phyloP scores from a whole-genome alignment of 2,329 filamentous ascomycete species.

The Colletotrichum sp. region DNA sequence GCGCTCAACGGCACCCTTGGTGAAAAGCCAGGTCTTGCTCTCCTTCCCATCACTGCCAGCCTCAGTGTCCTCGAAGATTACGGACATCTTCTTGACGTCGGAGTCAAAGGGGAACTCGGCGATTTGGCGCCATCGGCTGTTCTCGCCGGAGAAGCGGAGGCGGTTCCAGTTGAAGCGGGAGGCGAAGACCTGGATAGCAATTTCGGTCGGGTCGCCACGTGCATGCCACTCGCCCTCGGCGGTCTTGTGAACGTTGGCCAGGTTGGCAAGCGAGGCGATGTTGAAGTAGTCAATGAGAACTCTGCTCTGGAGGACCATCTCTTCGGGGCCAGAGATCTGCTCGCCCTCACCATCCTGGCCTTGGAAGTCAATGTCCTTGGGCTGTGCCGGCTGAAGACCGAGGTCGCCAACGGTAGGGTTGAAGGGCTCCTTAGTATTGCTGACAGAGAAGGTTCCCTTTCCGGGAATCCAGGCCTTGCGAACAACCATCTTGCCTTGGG shows the following conservation, averaged over 20 bases:
- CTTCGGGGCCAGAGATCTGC: constrained; percentile 24
- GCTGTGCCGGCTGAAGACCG: constrained; percentile 39
- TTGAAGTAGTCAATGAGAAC: constrained; percentile 61
- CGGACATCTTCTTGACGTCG: constrained; percentile 78
- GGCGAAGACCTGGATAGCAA: constrained; percentile 77
- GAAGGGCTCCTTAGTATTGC: constrained; percentile 58
- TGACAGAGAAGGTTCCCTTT: constrained; percentile 51
- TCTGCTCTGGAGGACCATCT: constrained; percentile 40
- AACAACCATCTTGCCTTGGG: constrained; percentile 59
- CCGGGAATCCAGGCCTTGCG: constrained; percentile 57
- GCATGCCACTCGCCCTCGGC: constrained; percentile 63
- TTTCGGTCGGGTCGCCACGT: constrained; percentile 73
- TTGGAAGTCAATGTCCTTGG: constrained; percentile 38
- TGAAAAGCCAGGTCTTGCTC: constrained; percentile 55
- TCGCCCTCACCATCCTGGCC: constrained; percentile 30
- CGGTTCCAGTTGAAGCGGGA: constrained; percentile 71
- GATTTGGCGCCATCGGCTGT: constrained; percentile 59
- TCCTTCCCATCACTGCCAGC: constrained; percentile 23
- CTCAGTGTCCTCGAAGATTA: constrained; percentile 60
- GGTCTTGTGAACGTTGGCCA: constrained; percentile 64
- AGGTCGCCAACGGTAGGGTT: constrained; percentile 60
- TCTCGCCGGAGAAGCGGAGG: constrained; percentile 53
- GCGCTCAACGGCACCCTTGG: constrained; percentile 74
- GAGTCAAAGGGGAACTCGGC: constrained; percentile 79
- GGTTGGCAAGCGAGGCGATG: constrained; percentile 68